A percentile compares a stretch with the other conserved stretches of the same genome.
Evolutionary conservation across 2,329 filamentous ascomycete genomes (phyloP).

Genomic region (Arthrinium puccinioides): DNA sequence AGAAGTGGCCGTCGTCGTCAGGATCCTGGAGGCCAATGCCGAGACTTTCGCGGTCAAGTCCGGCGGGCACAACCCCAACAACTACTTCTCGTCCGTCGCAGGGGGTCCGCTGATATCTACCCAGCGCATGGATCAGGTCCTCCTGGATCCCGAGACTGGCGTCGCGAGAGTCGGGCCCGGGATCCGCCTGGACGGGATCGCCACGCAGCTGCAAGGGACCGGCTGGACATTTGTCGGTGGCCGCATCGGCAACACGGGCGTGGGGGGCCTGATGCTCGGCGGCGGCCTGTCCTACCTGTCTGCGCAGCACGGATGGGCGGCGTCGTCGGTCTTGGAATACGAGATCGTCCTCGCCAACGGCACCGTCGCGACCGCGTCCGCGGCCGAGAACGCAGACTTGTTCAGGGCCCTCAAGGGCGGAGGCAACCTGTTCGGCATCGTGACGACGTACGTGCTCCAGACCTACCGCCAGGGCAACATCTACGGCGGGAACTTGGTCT

Average conservation of each 20-base stretch:
- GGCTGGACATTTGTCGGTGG: slow-evolving; percentile 37
- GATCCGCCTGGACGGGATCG: slow-evolving; percentile 34
- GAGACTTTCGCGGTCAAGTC: slow-evolving; percentile 47
- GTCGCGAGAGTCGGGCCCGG: slow-evolving; percentile 37
- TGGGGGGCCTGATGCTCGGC: slow-evolving; percentile 43
- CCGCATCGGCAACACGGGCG: slow-evolving; percentile 35
- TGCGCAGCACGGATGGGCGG: slow-evolving; percentile 41
- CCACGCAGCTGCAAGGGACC: slow-evolving; percentile 30
- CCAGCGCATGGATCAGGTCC: slow-evolving; percentile 31
- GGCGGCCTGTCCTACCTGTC: slow-evolving; percentile 47
- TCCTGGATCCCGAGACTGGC: slow-evolving; percentile 27
- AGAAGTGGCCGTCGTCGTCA: slow-evolving; percentile 45
- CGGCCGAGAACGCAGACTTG: slow-evolving; percentile 35
- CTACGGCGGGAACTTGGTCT: slow-evolving; percentile 36
- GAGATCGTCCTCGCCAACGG: slow-evolving; percentile 47
- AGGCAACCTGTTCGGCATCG: slow-evolving; percentile 47
- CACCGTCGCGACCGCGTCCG: slow-evolving; percentile 36
- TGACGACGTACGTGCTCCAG: slow-evolving; percentile 36
- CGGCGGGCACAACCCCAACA: slow-evolving; percentile 51
- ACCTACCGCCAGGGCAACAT: slow-evolving; percentile 31
- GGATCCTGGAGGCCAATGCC: slow-evolving; percentile 35
- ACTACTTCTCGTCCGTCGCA: slow-evolving; percentile 41
- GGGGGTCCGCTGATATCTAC: slow-evolving; percentile 43
- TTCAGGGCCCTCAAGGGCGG: slow-evolving; percentile 48
- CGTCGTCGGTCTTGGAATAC: slow-evolving; percentile 40